Percentiles rank a stretch among this genome's conserved stretches.
These are phyloP conservation scores for Fusarium oxysporum DNA, from an alignment of 2,329 filamentous ascomycete genomes.

Conservation along the genomic window DNA sequence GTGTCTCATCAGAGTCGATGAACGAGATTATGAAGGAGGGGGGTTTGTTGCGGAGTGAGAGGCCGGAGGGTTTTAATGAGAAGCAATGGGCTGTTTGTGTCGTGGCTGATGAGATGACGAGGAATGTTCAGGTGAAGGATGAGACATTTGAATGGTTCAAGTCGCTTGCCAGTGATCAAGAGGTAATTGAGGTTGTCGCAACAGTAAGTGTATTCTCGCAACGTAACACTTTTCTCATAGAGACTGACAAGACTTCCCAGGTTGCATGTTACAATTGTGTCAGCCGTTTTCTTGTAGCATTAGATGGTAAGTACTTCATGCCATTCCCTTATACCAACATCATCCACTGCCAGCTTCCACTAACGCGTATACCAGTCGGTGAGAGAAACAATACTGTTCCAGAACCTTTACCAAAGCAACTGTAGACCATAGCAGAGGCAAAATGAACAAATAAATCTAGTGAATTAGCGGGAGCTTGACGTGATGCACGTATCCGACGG, in stretches of 20 bases:
- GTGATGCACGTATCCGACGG: accelerated
- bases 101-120: slow-evolving; percentile 1
- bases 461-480: too few relatives aligned
- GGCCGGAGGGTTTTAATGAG: neutral
- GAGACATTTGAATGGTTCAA: neutral
- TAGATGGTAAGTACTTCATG: neutral
- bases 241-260: neutral
- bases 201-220: neutral
- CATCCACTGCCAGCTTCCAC: neutral
- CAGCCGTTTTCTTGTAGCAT: slow-evolving; percentile 5
- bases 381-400: neutral
- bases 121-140: neutral
- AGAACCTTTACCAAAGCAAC: neutral
- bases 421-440: neutral
- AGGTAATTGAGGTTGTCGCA: neutral
- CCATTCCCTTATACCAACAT: neutral
- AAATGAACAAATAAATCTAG: neutral
- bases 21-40: neutral
- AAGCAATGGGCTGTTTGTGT: neutral
- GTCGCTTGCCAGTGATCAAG: neutral
- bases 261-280: slow-evolving; percentile 1
- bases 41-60: neutral
- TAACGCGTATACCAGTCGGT: neutral
- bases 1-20: neutral
- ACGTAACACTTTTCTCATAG: accelerated